Evolutionary conservation across 495 filamentous ascomycete species (phyloP).

Genomic region (Daldinia childiae): DNA sequence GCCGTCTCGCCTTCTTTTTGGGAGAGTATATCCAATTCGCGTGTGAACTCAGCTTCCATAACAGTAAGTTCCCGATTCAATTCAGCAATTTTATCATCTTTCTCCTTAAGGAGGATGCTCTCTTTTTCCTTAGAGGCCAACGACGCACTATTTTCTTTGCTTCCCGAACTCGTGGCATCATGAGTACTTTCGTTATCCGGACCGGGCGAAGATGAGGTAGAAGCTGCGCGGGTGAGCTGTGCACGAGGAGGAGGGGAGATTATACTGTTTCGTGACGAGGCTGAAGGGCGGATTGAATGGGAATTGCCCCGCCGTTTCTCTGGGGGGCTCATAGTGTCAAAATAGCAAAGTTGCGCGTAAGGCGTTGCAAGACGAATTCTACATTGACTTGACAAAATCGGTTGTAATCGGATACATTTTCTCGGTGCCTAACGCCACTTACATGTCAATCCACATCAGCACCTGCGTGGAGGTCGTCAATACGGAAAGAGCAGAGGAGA

Average conservation of each 20-base stretch:
- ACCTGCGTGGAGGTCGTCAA: slow-evolving; percentile 15
- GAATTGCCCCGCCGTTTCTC: slow-evolving; percentile 48
- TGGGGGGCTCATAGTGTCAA: slow-evolving; percentile 43
- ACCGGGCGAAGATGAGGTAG: slow-evolving; percentile 49
- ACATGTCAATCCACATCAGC: slow-evolving; percentile 21
- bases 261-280: slow-evolving; percentile 37
- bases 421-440: slow-evolving; percentile 10
- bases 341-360: slow-evolving; percentile 9
- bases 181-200: slow-evolving; percentile 43
- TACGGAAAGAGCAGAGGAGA: slow-evolving; percentile 17
- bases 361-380: slow-evolving; percentile 9
- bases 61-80: slow-evolving; percentile 56
- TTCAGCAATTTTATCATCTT: slow-evolving; percentile 55
- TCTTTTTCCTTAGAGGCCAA: slow-evolving; percentile 43
- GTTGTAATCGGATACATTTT: slow-evolving; percentile 24
- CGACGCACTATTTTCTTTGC: slow-evolving; percentile 25
- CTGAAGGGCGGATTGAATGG: slow-evolving; percentile 38
- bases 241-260: slow-evolving; percentile 55
- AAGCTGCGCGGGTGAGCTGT: slow-evolving; percentile 46
- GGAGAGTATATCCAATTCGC: slow-evolving; percentile 56
- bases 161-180: slow-evolving; percentile 22
- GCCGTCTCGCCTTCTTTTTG: slow-evolving; percentile 56
- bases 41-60: slow-evolving; percentile 58
- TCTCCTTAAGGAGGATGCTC: slow-evolving; percentile 47
- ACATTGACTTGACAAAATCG: not conserved